phyloP scores from a whole-genome alignment of 495 filamentous ascomycete species.

The Acidiella bohemica region DNA sequence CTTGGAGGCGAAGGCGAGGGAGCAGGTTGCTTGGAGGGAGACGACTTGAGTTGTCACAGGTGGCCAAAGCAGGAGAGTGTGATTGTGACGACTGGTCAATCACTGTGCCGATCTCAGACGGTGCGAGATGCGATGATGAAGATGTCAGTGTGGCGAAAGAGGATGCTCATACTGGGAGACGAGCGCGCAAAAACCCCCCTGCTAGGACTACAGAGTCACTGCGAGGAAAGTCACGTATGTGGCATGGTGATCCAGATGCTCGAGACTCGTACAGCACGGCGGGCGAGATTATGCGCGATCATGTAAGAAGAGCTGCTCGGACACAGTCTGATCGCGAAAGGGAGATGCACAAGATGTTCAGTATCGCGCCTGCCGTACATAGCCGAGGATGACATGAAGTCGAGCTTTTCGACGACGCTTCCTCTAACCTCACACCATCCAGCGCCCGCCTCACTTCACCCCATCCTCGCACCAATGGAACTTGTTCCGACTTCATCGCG shows the following conservation, averaged over 20 bases:
- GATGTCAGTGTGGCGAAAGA: background rate
- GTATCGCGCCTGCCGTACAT: background rate
- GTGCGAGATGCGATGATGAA: background rate
- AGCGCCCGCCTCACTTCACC: conserved; percentile 1
- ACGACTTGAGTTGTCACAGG: background rate
- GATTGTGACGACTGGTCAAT: too few species aligned
- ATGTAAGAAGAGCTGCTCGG: background rate
- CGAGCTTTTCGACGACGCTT: background rate
- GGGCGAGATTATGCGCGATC: background rate
- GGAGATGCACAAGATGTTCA: background rate
- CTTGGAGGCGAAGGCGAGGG: conserved; percentile 8
- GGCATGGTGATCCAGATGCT: too few species aligned
- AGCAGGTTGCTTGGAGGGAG: conserved; percentile 12
- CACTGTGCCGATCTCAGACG: too few species aligned
- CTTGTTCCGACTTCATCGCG: background rate
- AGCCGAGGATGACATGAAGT: background rate
- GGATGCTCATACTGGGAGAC: background rate
- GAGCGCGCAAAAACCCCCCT: background rate
- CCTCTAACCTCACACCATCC: background rate
- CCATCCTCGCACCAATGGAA: background rate
- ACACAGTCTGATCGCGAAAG: background rate
- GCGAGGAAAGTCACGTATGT: too few species aligned
- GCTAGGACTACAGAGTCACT: too few species aligned
- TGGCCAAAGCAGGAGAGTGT: background rate
- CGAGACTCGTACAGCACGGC: background rate